Evolutionary conservation across 192 early-diverging fungal species (phyloP), one percentile per base, ranked within the genome.

Genomic region (Chytriomyces confervae): DNA sequence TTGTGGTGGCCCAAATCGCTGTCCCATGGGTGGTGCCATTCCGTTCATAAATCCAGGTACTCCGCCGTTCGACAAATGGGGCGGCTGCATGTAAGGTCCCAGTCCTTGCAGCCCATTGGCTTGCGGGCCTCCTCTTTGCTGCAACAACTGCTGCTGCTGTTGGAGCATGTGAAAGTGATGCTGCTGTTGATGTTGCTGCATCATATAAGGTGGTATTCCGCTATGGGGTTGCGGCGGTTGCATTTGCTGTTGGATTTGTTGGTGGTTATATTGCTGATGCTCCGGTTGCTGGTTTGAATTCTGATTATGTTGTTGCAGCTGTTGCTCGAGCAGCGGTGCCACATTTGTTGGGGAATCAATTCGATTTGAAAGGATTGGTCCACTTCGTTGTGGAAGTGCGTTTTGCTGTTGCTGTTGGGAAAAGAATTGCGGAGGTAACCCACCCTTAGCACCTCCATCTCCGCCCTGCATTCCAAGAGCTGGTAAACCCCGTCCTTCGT

Each of bases 41-140:
- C 69, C 69, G 69, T 72, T 72, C 50, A 72, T 72, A 51, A 72
- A 57, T 57, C 53, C 53, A 57, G 16, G 16, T 68, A 16, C 66
- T 68, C n/a, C 44, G 29, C 16, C n/a, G 13, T 11, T 48, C 36
- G 36, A 36, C 36, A 36, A 36, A 13, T 11, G 13, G 66, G 44
- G 16, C 3, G 66, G n/a, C 46, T 68, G 66, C 66, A 47, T 16
- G 29, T 47, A 29, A 24, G 13, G 66, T 48, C 10, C 43, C 11
- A 5, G 66, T 47, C 20, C 16, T 57, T 57, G 69, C 11, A 23
- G 69, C 51, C 24, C 29, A 47, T 47, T 47, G 2, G 43, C 66
- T 47, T 29, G 66, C 10, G 53, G 66, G 13, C 36, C 36, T 36
- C 36, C 36, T 36, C 36, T 36, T 2, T 36, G 36, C 36, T 13